phyloP scores from a whole-genome alignment of 2,329 filamentous ascomycete species.

The Pyrenophora graminea region DNA sequence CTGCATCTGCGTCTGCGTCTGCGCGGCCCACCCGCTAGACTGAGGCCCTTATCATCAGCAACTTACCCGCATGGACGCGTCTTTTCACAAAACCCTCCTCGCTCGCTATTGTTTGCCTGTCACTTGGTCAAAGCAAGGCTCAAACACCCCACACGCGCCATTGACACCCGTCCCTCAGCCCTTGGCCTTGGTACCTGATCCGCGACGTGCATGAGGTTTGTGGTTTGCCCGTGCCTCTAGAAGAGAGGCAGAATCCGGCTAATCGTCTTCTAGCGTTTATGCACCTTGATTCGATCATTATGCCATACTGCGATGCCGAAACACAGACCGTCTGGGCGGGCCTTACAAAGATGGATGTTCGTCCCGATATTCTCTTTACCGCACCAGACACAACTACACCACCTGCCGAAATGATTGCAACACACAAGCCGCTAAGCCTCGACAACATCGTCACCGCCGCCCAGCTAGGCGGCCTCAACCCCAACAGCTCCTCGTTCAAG shows the following conservation, averaged over 20 bases:
- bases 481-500: conserved; percentile 14
- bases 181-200: background rate
- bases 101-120: background rate
- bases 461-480: conserved; percentile 6
- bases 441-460: conserved; percentile 11
- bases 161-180: background rate
- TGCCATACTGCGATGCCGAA: conserved; percentile 35
- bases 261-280: conserved; percentile 26
- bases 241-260: conserved; percentile 13
- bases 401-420: conserved; percentile 36
- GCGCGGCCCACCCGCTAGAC: conserved; percentile 10
- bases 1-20: background rate
- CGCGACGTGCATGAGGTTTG: conserved; percentile 9
- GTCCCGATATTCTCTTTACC: conserved; percentile 31
- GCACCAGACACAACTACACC: conserved; percentile 34
- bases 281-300: conserved; percentile 3
- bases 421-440: conserved; percentile 27
- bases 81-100: background rate
- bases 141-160: background rate
- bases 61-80: background rate
- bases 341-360: conserved; percentile 33
- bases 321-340: conserved; percentile 41
- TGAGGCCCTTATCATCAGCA: conserved; percentile 4
- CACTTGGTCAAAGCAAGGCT: conserved; percentile 1
- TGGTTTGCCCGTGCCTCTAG: conserved; percentile 6